These are phyloP conservation scores for Halenospora varia DNA, from an alignment of 495 filamentous ascomycete species.

Conservation along the genomic window DNA sequence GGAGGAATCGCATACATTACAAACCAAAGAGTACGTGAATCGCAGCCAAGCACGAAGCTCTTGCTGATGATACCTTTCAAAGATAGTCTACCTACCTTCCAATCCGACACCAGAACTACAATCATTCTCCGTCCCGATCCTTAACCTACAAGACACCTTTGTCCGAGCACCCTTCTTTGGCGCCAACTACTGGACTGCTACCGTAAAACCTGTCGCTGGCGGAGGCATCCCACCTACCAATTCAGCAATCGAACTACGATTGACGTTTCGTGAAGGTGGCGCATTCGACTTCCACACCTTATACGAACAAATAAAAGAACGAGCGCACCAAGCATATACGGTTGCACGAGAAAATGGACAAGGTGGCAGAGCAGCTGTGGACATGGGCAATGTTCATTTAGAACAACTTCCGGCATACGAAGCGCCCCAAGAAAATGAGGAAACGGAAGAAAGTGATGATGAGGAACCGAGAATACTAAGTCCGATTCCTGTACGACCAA, in stretches of 20 bases:
- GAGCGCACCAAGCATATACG: constrained; percentile 73
- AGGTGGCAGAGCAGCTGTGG: constrained; percentile 37
- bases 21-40: constrained; percentile 75
- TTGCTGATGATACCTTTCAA: constrained; percentile 6
- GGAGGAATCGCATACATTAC: constrained; percentile 73
- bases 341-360: constrained; percentile 48
- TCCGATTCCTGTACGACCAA: constrained; percentile 19
- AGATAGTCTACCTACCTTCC: constrained; percentile 88
- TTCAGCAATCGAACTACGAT: constrained; percentile 68
- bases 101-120: constrained; percentile 63
- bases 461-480: constrained; percentile 22
- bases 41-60: not conserved
- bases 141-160: constrained; percentile 82
- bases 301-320: constrained; percentile 82
- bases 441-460: constrained; percentile 23
- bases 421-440: constrained; percentile 30
- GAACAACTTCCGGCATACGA: constrained; percentile 87
- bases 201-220: constrained; percentile 71
- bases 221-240: constrained; percentile 82
- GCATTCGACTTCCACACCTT: constrained; percentile 85
- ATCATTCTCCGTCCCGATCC: constrained; percentile 85
- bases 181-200: constrained; percentile 85
- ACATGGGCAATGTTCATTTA: constrained; percentile 58
- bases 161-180: constrained; percentile 92
- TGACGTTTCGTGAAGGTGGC: constrained; percentile 92